Conservation (phyloP, 345 rosid genomes). For the Citrus unshiu region DNA sequence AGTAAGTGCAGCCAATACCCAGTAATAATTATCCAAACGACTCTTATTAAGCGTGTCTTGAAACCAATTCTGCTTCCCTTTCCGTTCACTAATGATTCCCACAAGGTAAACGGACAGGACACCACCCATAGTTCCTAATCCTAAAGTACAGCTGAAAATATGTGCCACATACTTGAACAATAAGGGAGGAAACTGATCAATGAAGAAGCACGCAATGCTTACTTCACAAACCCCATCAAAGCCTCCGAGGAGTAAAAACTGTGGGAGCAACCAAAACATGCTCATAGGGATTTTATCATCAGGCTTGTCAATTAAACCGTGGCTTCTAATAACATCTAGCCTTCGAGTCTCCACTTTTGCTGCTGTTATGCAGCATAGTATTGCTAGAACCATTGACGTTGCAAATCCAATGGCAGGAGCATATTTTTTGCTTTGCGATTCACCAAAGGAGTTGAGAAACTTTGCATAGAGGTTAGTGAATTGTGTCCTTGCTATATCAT, state of each 20-base stretch:
- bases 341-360: constrained; percentile 36
- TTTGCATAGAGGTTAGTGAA: background rate
- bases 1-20: constrained; percentile 28
- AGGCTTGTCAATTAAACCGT: constrained; percentile 13
- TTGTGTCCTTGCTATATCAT: constrained; percentile 6
- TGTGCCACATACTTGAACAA: constrained; percentile 24
- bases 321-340: constrained; percentile 14
- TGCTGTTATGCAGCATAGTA: constrained; percentile 29
- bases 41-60: constrained; percentile 35
- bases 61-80: constrained; percentile 34
- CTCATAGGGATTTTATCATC: constrained; percentile 27
- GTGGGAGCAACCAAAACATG: constrained; percentile 39
- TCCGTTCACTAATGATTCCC: constrained; percentile 14
- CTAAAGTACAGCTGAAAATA: constrained; percentile 22
- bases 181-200: constrained; percentile 28
- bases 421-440: background rate
- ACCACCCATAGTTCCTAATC: background rate
- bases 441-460: background rate
- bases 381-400: constrained; percentile 31
- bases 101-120: background rate
- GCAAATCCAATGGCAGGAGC: constrained; percentile 27
- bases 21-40: constrained; percentile 34
- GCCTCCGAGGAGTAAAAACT: constrained; percentile 31
- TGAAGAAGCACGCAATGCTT: constrained; percentile 26
- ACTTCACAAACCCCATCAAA: constrained; percentile 26